phyloP scores from a whole-genome alignment of 2,329 filamentous ascomycete genomes.

The Nannizzia gypsea region DNA sequence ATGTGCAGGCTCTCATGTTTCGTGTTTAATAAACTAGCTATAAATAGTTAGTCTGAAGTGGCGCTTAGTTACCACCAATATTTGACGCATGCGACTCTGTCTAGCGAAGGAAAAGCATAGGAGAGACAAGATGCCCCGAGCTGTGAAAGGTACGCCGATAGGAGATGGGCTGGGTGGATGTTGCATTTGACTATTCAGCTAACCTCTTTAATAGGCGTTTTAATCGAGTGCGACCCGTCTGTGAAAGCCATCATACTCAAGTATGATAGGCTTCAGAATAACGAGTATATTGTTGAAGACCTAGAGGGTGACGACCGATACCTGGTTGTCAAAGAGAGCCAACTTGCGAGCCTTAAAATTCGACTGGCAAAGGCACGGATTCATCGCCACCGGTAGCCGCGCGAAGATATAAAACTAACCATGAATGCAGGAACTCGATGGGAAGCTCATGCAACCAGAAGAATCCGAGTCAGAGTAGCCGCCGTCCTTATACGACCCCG shows the following conservation, averaged over 20 bases:
- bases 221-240: slow-evolving; percentile 39
- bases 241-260: slow-evolving; percentile 40
- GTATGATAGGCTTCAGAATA: slow-evolving; percentile 33
- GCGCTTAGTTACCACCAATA: too few relatives aligned
- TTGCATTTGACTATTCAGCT: background rate
- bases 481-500: background rate
- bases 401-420: background rate
- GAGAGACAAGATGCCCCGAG: slow-evolving; percentile 9
- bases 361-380: slow-evolving; percentile 30
- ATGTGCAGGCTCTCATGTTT: too few relatives aligned
- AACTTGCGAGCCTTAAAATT: slow-evolving; percentile 32
- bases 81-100: background rate
- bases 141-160: slow-evolving; percentile 10
- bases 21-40: too few relatives aligned
- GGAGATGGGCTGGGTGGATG: background rate
- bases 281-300: slow-evolving; percentile 39
- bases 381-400: background rate
- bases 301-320: slow-evolving; percentile 35
- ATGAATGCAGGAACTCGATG: slow-evolving; percentile 32
- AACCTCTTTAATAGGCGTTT: slow-evolving; percentile 26
- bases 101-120: background rate
- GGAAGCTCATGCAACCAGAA: slow-evolving; percentile 37
- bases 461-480: slow-evolving; percentile 32
- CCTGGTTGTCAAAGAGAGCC: slow-evolving; percentile 37
- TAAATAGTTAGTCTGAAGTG: too few relatives aligned